Evolutionary conservation across 768 basidiomycete species (phyloP).

Genomic region (Lactarius quietus): DNA sequence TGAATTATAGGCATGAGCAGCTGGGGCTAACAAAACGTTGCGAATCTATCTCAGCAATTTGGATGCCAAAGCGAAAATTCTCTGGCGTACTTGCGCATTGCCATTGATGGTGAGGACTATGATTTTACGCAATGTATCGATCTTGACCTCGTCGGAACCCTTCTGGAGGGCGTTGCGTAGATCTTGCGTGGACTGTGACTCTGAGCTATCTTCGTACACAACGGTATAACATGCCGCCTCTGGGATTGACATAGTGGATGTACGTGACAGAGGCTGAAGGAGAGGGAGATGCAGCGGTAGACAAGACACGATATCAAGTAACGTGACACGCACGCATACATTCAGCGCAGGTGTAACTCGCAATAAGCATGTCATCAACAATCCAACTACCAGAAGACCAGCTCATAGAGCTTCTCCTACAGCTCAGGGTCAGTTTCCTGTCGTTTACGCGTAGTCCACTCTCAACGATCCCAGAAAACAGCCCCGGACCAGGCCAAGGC

Average conservation of each 20-base stretch:
- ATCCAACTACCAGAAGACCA: slow-evolving; percentile 58
- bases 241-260: slow-evolving; percentile 35
- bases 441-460: neutral
- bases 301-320: neutral
- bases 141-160: slow-evolving; percentile 94
- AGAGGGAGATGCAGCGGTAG: neutral
- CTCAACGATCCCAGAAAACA: slow-evolving; percentile 51
- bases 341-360: neutral
- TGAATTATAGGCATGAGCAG: slow-evolving; percentile 98
- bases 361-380: slow-evolving; percentile 45
- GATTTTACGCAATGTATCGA: slow-evolving; percentile 93
- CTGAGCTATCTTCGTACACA: slow-evolving; percentile 67
- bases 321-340: slow-evolving; percentile 15
- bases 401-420: slow-evolving; percentile 69
- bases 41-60: slow-evolving; percentile 3
- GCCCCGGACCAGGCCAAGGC: slow-evolving; percentile 63
- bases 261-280: neutral
- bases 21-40: slow-evolving; percentile 72
- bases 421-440: slow-evolving; percentile 52
- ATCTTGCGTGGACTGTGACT: slow-evolving; percentile 78
- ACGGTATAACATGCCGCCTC: slow-evolving; percentile 77
- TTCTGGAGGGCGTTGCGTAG: slow-evolving; percentile 84
- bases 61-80: neutral
- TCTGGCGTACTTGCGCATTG: slow-evolving; percentile 70
- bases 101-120: slow-evolving; percentile 93